Percentiles rank a stretch among this genome's conserved stretches.
Conservation (phyloP, 306 rosid genomes). For the Trichosanthes cucumerina region DNA sequence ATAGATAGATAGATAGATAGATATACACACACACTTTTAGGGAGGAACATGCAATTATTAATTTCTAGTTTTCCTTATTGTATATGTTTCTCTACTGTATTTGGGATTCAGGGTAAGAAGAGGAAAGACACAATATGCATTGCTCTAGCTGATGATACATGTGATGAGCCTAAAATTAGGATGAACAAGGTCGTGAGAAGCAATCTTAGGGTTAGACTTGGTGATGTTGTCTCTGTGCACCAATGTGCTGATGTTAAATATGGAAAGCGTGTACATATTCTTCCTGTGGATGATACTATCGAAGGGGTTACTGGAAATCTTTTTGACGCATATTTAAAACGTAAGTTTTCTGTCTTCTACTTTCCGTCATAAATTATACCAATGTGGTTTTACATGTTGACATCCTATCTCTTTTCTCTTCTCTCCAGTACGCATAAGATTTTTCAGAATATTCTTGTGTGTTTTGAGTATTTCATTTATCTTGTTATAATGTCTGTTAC, state of each 20-base stretch:
- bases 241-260: constrained; percentile 89
- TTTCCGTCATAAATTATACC: neutral
- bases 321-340: constrained; percentile 82
- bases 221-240: constrained; percentile 91
- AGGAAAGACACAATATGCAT: constrained; percentile 83
- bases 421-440: neutral
- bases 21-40: neutral
- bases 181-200: constrained; percentile 92
- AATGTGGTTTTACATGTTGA: neutral
- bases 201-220: constrained; percentile 93
- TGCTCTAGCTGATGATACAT: constrained; percentile 82
- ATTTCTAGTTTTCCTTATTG: neutral
- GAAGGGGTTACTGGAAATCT: constrained; percentile 86
- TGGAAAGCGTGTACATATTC: constrained; percentile 88
- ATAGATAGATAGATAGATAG: no score
- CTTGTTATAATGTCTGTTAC: neutral
- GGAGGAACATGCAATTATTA: neutral
- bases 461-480: neutral
- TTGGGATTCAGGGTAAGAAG: constrained; percentile 64
- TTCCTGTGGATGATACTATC: constrained; percentile 85
- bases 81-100: constrained; percentile 1
- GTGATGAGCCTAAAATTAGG: constrained; percentile 83
- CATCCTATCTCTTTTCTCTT: neutral
- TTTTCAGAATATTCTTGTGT: neutral
- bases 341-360: constrained; percentile 31